Evolutionary conservation across 2,329 filamentous ascomycete species (phyloP).

Genomic region (Verticillium dahliae): DNA sequence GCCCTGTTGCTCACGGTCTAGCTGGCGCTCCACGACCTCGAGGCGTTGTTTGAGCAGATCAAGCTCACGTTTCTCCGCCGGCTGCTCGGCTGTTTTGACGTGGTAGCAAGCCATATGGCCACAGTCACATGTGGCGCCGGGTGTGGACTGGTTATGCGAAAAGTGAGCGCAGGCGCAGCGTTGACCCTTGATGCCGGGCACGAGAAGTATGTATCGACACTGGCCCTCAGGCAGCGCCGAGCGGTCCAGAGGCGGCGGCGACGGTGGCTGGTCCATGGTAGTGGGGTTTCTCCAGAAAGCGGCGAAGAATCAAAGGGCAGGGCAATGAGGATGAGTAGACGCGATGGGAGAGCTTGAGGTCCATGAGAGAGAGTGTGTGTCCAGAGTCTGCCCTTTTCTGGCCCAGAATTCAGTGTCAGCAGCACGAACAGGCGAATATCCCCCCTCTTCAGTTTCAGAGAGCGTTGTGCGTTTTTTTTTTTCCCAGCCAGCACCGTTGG

Average conservation of each 20-base stretch:
- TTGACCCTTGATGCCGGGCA: slow-evolving; percentile 50
- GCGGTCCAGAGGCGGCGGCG: background rate
- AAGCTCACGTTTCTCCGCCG: slow-evolving; percentile 38
- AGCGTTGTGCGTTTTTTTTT: too few species aligned
- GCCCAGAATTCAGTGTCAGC: too few species aligned
- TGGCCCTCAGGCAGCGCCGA: slow-evolving; percentile 47
- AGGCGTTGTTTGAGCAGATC: slow-evolving; percentile 41
- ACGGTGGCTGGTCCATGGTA: background rate
- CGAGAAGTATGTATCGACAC: slow-evolving; percentile 52
- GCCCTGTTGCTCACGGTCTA: slow-evolving; percentile 28
- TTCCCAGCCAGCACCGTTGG: background rate
- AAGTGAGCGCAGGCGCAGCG: slow-evolving; percentile 55
- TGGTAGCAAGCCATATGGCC: slow-evolving; percentile 57
- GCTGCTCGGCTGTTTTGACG: slow-evolving; percentile 36
- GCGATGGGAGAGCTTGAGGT: background rate
- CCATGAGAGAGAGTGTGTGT: background rate
- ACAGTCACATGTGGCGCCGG: slow-evolving; percentile 50
- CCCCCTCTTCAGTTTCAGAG: too few species aligned
- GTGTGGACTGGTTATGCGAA: slow-evolving; percentile 44
- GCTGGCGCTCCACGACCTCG: slow-evolving; percentile 34
- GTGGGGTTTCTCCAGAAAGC: background rate
- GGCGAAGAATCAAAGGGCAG: background rate
- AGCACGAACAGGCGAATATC: too few species aligned
- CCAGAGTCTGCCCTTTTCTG: too few species aligned
- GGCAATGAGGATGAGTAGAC: background rate